Percentiles rank a stretch among this genome's conserved stretches.
Conservation (phyloP, 805 yeast species). For the Hanseniaspora occidentalis region DNA sequence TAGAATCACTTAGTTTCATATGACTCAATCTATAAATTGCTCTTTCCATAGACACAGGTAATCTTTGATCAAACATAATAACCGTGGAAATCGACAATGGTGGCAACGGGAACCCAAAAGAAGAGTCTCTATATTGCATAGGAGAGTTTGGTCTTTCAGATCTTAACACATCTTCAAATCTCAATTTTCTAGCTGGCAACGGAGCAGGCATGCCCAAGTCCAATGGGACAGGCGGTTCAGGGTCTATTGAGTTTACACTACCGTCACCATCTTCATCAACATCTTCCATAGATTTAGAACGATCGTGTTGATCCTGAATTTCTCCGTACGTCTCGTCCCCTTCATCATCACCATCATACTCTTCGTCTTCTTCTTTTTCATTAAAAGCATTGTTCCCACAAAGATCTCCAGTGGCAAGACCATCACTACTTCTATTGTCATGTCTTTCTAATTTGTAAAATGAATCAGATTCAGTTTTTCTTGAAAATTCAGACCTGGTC, state of each 20-base stretch:
- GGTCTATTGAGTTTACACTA: not conserved
- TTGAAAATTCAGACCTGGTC: no score
- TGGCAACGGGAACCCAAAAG: conserved; percentile 80
- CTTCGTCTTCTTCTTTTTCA: no score
- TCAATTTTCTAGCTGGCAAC: conserved; percentile 23
- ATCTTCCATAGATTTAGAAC: no score
- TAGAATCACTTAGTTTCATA: conserved; percentile 86
- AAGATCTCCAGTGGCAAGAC: no score
- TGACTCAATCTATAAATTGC: conserved; percentile 91
- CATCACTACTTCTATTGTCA: no score
- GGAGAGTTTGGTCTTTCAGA: conserved; percentile 41
- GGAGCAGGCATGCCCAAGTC: conserved; percentile 7
- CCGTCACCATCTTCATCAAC: no score
- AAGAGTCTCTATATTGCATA: conserved; percentile 56
- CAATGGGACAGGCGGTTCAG: not conserved
- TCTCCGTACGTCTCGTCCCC: no score
- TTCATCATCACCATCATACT: conserved; percentile 1
- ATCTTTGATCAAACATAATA: conserved; percentile 71
- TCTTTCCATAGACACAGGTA: conserved; percentile 90
- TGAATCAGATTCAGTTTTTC: no score
- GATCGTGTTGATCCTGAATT: no score
- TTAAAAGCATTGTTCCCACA: no score
- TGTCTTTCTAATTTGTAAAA: no score
- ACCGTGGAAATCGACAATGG: conserved; percentile 66
- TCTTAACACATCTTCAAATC: conserved; percentile 25